These are phyloP conservation scores for Cryptosporidium ryanae DNA, from an alignment of 169 alveolate species.

Conservation along the genomic window DNA sequence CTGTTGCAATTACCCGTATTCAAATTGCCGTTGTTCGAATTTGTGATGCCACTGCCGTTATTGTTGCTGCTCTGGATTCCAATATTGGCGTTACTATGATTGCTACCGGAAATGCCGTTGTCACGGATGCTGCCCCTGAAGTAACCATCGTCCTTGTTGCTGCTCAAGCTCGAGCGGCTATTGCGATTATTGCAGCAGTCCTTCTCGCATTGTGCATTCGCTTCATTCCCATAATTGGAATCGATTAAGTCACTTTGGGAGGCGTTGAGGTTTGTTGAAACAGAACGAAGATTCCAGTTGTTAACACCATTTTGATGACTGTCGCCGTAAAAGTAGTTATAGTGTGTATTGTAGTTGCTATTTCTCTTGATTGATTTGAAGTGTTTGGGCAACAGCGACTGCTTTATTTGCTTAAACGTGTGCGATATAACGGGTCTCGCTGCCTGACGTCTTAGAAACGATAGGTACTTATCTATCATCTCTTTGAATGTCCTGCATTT, in stretches of 20 bases:
- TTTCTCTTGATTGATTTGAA: constrained; percentile 56
- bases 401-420: constrained; percentile 64
- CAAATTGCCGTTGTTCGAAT: background rate
- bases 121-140: too few species aligned
- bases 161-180: background rate
- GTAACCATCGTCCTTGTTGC: too few species aligned
- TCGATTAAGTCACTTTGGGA: constrained; percentile 5
- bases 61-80: too few species aligned
- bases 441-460: constrained; percentile 61
- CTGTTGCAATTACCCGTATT: background rate
- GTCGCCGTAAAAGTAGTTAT: background rate
- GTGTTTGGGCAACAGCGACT: constrained; percentile 55
- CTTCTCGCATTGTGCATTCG: background rate
- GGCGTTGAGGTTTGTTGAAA: background rate
- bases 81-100: too few species aligned
- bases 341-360: constrained; percentile 38
- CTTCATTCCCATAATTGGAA: background rate
- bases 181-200: background rate
- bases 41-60: background rate
- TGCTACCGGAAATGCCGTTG: too few species aligned
- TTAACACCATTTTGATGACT: background rate
- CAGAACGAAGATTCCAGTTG: background rate
- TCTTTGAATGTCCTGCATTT: constrained; percentile 41
- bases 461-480: constrained; percentile 60
- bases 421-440: constrained; percentile 62